Evolutionary conservation across 176 grass and related monocot genomes (phyloP).

Genomic region (Oryza brachyantha): DNA sequence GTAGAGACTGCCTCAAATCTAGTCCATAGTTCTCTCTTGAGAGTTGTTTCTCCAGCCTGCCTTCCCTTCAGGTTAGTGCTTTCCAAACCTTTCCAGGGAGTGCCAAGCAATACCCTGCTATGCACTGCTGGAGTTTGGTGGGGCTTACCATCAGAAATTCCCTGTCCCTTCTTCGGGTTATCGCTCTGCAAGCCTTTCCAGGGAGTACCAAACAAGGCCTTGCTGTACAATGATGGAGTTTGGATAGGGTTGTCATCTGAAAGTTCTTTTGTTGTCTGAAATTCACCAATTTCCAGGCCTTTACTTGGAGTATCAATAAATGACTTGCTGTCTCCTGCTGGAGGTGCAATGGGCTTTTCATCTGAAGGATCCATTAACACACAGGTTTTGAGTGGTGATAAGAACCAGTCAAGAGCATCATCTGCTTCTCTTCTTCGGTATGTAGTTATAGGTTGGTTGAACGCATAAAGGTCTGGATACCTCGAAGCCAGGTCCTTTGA

Average conservation of each 20-base stretch:
- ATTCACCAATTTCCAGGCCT: conserved; percentile 15
- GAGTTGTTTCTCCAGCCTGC: conserved; percentile 72
- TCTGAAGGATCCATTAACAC: conserved; percentile 60
- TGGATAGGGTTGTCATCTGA: conserved; percentile 45
- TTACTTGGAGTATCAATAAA: conserved; percentile 20
- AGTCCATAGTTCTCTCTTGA: conserved; percentile 90
- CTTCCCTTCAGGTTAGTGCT: conserved; percentile 67
- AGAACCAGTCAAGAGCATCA: conserved; percentile 79
- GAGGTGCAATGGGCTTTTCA: conserved; percentile 42
- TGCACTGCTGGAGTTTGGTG: conserved; percentile 40
- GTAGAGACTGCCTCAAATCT: conserved; percentile 72
- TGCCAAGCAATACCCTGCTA: conserved; percentile 37
- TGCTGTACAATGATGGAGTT: conserved; percentile 31
- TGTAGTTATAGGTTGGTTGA: conserved; percentile 23
- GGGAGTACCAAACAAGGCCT: conserved; percentile 42
- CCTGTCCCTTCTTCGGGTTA: conserved; percentile 15
- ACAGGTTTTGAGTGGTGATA: conserved; percentile 84
- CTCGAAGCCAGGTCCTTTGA: conserved; percentile 43
- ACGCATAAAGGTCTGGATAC: conserved; percentile 49
- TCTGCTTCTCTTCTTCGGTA: conserved; percentile 40
- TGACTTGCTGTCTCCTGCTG: conserved; percentile 9
- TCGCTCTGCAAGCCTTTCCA: conserved; percentile 41
- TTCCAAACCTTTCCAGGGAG: conserved; percentile 61
- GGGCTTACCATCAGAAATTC: conserved; percentile 42
- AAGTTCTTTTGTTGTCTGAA: conserved; percentile 21